Base-by-base conservation (phyloP, 129 eudicot genomes). In the Glebionis coronaria region DNA sequence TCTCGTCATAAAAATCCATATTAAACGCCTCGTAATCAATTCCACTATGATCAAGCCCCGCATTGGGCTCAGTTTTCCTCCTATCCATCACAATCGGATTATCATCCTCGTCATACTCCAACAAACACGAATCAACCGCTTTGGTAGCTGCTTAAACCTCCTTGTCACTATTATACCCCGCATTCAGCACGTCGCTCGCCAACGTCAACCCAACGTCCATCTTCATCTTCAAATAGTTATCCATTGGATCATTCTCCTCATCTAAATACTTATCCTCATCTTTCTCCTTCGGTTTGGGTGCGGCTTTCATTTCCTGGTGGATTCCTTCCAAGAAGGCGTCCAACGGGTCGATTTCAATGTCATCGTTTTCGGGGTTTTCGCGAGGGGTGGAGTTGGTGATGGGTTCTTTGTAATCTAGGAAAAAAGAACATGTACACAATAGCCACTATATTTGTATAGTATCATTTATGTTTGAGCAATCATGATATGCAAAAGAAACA, bases 71-170 rank as follows among this genome's bases (percentile, higher is more conserved):
- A 68, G 89, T 89, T 80, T 78, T 93, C 95, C 75, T 93, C 90
- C 67, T 89, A 63, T 88, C 99, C 44, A 86, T 11, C 59, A 93
- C 76, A 31, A 93, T 53, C 27, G 95, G 95, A 81, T 88, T 93
- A 81, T 93, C 99, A 61, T 93, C 99, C 2, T 82, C 77, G 79
- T 93, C 99, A 79, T 93, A 93, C 73, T 93, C 99, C n/a, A 93
- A 0, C 90, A 88, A 35, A 45, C 99, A 95, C 1, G 92, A 95
- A 70, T 93, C 95, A 40, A 93, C 93, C 2, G 99, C 97, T 79
- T 93, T 93, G 0, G 99, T 97, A 1, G 99, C 97, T 1, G 97
- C 99, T 63, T 93, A 93, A 40, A 93, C 99, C 93, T 93, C 97
- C 81, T 93, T 97, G 35, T 93, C 99, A 16, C 93, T 86, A 82